Conservation (phyloP, 768 basidiomycete species). For the Lentinus tigrinus region DNA sequence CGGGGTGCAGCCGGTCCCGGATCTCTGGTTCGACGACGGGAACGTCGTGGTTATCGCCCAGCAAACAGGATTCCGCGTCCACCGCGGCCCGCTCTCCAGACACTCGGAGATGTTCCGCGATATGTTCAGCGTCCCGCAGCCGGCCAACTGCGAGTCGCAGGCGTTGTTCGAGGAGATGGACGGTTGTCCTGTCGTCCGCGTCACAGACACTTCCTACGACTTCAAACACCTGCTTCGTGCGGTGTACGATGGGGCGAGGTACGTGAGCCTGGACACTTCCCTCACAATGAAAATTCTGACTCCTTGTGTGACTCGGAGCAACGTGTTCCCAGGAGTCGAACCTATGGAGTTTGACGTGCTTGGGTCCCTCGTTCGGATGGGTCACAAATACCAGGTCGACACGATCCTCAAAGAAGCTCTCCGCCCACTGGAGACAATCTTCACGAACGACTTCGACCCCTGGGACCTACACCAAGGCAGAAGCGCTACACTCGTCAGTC, state of each 20-base stretch:
- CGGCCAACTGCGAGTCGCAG: background rate
- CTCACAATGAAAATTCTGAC: too few species aligned
- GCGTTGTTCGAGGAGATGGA: background rate
- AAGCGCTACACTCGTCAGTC: background rate
- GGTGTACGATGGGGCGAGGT: background rate
- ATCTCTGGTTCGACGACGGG: slow-evolving; percentile 64
- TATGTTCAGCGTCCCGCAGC: slow-evolving; percentile 11
- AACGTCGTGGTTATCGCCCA: slow-evolving; percentile 59
- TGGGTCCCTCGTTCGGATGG: slow-evolving; percentile 4
- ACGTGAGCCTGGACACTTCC: too few species aligned
- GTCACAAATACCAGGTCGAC: slow-evolving; percentile 7
- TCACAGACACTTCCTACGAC: slow-evolving; percentile 9
- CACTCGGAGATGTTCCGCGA: slow-evolving; percentile 17
- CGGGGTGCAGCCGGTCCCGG: background rate
- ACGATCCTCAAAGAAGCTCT: background rate
- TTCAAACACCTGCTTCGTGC: slow-evolving; percentile 1
- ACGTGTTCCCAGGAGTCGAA: background rate
- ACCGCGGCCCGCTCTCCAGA: slow-evolving; percentile 12
- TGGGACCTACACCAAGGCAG: background rate
- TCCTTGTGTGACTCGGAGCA: too few species aligned
- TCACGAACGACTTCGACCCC: background rate
- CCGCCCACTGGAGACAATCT: background rate
- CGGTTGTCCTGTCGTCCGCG: slow-evolving; percentile 6
- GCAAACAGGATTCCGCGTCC: slow-evolving; percentile 10
- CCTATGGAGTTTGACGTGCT: slow-evolving; percentile 1